Evolutionary conservation across 352 stramenopile species (phyloP).

Genomic region (Aphanomyces astaci): DNA sequence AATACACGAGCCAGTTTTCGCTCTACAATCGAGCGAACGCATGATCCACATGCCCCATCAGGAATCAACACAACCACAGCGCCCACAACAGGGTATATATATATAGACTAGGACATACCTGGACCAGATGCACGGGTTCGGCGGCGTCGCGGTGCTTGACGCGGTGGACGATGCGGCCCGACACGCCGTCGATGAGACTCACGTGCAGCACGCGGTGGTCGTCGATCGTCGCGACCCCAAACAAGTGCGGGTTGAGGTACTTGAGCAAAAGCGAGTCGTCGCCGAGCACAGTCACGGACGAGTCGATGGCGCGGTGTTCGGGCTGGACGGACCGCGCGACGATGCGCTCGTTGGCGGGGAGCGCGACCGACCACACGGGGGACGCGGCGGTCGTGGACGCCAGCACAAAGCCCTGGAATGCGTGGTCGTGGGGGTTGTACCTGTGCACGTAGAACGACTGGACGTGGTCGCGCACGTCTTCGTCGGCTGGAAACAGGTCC

Average conservation of each 20-base stretch:
- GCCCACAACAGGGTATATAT: no score
- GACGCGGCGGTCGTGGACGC: constrained; percentile 32
- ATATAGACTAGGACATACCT: constrained; percentile 37
- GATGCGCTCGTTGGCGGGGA: constrained; percentile 48
- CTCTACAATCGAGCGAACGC: constrained; percentile 34
- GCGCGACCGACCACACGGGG: constrained; percentile 60
- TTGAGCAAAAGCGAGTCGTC: constrained; percentile 96
- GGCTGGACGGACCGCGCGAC: constrained; percentile 51
- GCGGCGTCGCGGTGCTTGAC: constrained; percentile 75
- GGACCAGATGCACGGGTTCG: constrained; percentile 55
- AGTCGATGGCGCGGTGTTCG: constrained; percentile 60
- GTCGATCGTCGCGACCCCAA: constrained; percentile 83
- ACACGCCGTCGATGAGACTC: constrained; percentile 92
- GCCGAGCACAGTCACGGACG: constrained; percentile 77
- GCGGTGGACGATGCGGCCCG: constrained; percentile 89
- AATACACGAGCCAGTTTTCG: constrained; percentile 97
- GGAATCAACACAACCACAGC: neutral
- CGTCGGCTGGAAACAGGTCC: constrained; percentile 45
- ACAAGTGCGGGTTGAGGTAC: constrained; percentile 96
- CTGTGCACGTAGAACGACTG: constrained; percentile 78
- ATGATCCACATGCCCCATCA: neutral
- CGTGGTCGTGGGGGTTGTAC: constrained; percentile 40
- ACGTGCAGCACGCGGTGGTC: constrained; percentile 71
- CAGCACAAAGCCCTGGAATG: constrained; percentile 52
- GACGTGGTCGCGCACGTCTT: constrained; percentile 10